A percentile compares a stretch with the other conserved stretches of the same genome.
phyloP scores from a whole-genome alignment of 169 alveolate species.

The Plasmodium relictum region DNA sequence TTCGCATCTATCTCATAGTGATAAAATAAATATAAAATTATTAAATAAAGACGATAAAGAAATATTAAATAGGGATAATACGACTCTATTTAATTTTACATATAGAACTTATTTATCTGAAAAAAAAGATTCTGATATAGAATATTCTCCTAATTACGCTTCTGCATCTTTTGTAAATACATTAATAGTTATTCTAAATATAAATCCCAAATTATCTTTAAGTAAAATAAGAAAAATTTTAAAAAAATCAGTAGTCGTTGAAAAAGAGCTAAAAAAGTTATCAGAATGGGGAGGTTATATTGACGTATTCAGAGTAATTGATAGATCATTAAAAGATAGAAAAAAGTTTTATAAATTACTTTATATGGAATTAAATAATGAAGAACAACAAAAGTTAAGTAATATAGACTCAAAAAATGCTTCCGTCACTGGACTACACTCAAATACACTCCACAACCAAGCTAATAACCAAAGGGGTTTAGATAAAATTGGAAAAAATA shows the following conservation, averaged over 20 bases:
- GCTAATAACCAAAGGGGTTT: not conserved
- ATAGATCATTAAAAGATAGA: constrained; percentile 12
- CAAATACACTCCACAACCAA: not conserved
- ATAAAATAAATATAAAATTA: not conserved
- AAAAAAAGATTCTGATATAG: not conserved
- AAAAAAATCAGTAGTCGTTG: not conserved
- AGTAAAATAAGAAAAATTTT: constrained; percentile 13
- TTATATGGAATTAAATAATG: not conserved
- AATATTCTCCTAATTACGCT: not conserved
- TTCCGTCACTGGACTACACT: too few species aligned
- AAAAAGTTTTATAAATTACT: not conserved
- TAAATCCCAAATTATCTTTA: constrained; percentile 19
- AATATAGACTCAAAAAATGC: not conserved
- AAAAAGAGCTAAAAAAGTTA: constrained; percentile 7
- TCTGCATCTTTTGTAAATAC: constrained; percentile 39
- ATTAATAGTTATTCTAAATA: constrained; percentile 8
- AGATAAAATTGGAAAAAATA: not conserved
- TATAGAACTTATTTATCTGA: not conserved
- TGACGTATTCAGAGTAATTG: constrained; percentile 2
- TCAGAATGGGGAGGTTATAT: constrained; percentile 3
- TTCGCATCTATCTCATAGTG: not conserved
- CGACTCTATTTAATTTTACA: constrained; percentile 21
- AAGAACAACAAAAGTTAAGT: not conserved
- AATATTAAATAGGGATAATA: not conserved
- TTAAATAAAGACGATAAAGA: not conserved